Base-by-base conservation (phyloP, 1,139 yeast species). In the Geotrichum klebahnii region DNA sequence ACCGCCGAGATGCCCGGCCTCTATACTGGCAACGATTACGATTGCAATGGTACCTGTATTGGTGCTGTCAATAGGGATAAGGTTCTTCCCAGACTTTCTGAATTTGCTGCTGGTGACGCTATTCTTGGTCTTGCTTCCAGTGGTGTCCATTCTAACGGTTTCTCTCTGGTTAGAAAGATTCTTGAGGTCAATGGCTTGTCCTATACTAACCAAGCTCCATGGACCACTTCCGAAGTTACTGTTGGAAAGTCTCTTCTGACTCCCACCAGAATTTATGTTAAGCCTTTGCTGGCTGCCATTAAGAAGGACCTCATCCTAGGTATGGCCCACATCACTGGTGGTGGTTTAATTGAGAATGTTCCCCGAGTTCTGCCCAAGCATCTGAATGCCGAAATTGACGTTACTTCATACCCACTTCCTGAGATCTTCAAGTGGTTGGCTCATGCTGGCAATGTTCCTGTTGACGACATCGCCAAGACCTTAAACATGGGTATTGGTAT, bases 1-100 rank as follows among this genome's bases (percentile, higher is more conserved):
- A 94, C 99, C 45, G 87, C 96, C 52, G 99, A 94, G 75, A 94
- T 94, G 99, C 99, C 99, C 37, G 98, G 98, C 59, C 88, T 94
- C 84, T 94, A 94, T 65, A 85, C 82, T 53, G 89, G 82, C 53
- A 95, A 94, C 41, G 98, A 94, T 69, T 94, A 94, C 67, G 99
- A 94, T 70, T 90, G 96, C 54, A 92, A 92, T 64, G 98, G 99
- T 69, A 92, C 98, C 38, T 94, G 97, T 48, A 90, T 94, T 47
- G 99, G 99, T 63, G 98, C 98, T n/a, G 97, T 94, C n/a, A 73
- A 78, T 59, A 86, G 84, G 63, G 71, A 74, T 56, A 77, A 79
- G 58, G 79, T 92, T 50, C 75, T 94, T 60, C 98, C 99, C 38
- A 77, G 77, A 57, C 65, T 76, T 23, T 70, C 76, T 24, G 74